Conservation (phyloP, 352 stramenopile species). For the Globisporangium carolinianum region DNA sequence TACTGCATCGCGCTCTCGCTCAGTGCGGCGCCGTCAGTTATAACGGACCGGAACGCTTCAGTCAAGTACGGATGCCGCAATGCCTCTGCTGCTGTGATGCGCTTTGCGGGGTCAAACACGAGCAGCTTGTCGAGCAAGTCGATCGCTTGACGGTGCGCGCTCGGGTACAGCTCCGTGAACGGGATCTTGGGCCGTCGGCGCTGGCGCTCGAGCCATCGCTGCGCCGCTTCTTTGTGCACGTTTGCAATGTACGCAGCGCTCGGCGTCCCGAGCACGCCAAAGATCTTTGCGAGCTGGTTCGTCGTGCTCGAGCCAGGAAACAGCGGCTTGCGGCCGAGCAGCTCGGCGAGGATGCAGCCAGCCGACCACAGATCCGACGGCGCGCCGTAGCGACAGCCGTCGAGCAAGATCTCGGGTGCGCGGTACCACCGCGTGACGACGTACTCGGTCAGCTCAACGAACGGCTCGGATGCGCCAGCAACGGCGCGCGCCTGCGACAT, state of each 20-base stretch:
- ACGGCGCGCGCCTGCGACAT: slow-evolving; percentile 25
- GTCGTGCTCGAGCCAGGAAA: slow-evolving; percentile 95
- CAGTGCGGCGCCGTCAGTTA: slow-evolving; percentile 8
- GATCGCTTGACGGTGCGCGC: slow-evolving; percentile 57
- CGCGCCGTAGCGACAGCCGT: slow-evolving; percentile 70
- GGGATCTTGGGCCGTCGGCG: slow-evolving; percentile 42
- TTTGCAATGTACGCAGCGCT: slow-evolving; percentile 51
- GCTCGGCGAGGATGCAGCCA: slow-evolving; percentile 95
- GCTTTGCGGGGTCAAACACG: slow-evolving; percentile 51
- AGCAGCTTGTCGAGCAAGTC: slow-evolving; percentile 73
- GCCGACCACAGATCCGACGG: slow-evolving; percentile 79
- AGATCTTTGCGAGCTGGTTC: slow-evolving; percentile 97
- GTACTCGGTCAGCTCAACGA: slow-evolving; percentile 85
- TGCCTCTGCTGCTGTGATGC: slow-evolving; percentile 89
- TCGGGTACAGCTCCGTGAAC: slow-evolving; percentile 73
- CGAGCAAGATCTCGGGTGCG: slow-evolving; percentile 88
- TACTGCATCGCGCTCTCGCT: slow-evolving; percentile 25
- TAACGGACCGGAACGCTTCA: slow-evolving; percentile 52
- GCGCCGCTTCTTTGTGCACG: slow-evolving; percentile 62
- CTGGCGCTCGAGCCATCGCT: slow-evolving; percentile 68
- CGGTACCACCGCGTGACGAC: slow-evolving; percentile 91
- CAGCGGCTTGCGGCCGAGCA: slow-evolving; percentile 91
- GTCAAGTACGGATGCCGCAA: slow-evolving; percentile 92
- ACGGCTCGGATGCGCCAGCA: slow-evolving; percentile 12
- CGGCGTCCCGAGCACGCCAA: slow-evolving; percentile 89